phyloP scores from a whole-genome alignment of 345 rosid genomes.

The Mallotus nudiflorus region DNA sequence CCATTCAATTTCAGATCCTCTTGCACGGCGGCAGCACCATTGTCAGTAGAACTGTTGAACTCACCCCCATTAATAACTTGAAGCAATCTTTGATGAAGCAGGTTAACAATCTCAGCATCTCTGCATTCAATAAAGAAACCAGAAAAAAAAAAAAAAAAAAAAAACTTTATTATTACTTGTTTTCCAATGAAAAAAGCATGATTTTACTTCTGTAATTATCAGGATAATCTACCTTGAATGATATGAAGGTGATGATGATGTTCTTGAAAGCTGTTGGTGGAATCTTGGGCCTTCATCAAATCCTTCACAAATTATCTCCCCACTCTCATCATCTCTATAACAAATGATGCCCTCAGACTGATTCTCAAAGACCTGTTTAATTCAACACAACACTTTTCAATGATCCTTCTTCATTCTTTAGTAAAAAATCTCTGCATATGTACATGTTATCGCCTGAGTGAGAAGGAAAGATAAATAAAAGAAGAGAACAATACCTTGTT shows the following conservation, averaged over 20 bases:
- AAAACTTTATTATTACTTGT: too few relatives aligned
- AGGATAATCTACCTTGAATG: slow-evolving; percentile 61
- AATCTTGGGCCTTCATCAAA: slow-evolving; percentile 96
- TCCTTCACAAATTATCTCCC: slow-evolving; percentile 92
- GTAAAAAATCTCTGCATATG: neutral
- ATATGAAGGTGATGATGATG: slow-evolving; percentile 26
- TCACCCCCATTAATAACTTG: slow-evolving; percentile 40
- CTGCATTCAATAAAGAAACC: slow-evolving; percentile 34
- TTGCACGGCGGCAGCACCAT: slow-evolving; percentile 26
- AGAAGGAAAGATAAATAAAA: neutral
- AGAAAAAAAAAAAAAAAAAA: neutral
- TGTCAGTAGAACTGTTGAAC: slow-evolving; percentile 17
- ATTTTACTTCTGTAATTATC: too few relatives aligned
- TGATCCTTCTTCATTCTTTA: neutral
- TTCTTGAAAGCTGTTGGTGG: slow-evolving; percentile 34
- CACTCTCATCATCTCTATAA: slow-evolving; percentile 66
- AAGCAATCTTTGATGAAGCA: slow-evolving; percentile 62
- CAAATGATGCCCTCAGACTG: slow-evolving; percentile 68
- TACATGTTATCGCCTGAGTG: neutral
- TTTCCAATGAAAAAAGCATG: too few relatives aligned
- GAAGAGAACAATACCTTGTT: slow-evolving; percentile 47
- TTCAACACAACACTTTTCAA: neutral
- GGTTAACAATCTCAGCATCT: slow-evolving; percentile 69
- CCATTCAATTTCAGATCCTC: slow-evolving; percentile 57
- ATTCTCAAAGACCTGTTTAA: slow-evolving; percentile 73